phyloP scores from a whole-genome alignment of 2,329 filamentous ascomycete genomes.

The Corinectria fuckeliana region DNA sequence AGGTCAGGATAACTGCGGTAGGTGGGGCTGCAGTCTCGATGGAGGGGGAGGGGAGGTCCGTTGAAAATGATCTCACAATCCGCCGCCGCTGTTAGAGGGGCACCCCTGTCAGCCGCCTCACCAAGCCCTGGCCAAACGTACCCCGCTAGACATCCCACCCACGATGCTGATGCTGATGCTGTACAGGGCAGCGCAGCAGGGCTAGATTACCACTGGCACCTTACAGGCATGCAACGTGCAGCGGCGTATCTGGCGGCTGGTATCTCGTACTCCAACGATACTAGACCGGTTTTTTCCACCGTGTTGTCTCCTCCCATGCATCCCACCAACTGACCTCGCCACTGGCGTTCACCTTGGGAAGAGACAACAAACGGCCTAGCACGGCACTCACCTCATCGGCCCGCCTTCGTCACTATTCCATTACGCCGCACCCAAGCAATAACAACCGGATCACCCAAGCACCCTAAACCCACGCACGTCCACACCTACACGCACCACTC shows the following conservation, averaged over 20 bases:
- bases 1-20: conserved; percentile 17
- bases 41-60: conserved; percentile 16
- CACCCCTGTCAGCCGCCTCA: conserved; percentile 2
- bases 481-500: neutral
- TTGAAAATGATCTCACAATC: conserved; percentile 32
- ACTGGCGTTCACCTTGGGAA: conserved; percentile 7
- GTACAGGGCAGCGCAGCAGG: neutral
- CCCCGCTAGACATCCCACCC: conserved; percentile 29
- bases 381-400: neutral
- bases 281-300: too few relatives aligned
- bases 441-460: neutral
- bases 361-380: neutral
- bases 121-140: conserved; percentile 5
- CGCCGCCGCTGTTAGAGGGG: conserved; percentile 24
- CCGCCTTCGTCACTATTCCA: neutral
- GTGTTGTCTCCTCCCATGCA: neutral
- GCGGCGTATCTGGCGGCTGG: neutral
- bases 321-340: conserved; percentile 1
- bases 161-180: neutral
- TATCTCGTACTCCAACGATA: too few relatives aligned
- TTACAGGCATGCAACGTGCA: neutral
- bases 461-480: neutral
- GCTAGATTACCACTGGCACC: neutral
- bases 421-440: neutral
- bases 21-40: conserved; percentile 32